phyloP scores from a whole-genome alignment of 2,329 filamentous ascomycete species.

The Dichotomopilus funicola region DNA sequence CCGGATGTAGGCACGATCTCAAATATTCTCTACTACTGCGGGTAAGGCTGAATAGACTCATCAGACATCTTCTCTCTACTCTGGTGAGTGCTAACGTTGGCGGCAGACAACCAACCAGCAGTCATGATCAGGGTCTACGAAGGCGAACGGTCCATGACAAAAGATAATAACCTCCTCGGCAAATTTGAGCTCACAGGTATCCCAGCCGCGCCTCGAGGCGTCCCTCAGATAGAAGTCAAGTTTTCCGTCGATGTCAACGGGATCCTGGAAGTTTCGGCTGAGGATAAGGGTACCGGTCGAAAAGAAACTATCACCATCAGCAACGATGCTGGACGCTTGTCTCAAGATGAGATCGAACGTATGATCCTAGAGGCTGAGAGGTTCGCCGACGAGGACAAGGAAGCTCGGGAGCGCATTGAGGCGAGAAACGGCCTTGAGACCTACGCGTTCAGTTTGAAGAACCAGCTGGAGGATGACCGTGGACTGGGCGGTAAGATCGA shows the following conservation, averaged over 20 bases:
- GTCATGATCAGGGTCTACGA: constrained; percentile 94
- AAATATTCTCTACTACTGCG: constrained; percentile 94
- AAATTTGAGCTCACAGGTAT: constrained; percentile 98
- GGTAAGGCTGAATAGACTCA: constrained; percentile 29
- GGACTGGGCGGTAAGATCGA: constrained; percentile 89
- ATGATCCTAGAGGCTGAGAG: constrained; percentile 98
- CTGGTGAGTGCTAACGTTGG: not conserved
- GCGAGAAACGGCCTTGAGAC: constrained; percentile 95
- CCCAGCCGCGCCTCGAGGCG: constrained; percentile 87
- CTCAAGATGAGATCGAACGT: constrained; percentile 92
- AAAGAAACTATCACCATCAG: constrained; percentile 94
- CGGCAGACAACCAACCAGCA: constrained; percentile 75
- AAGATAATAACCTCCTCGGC: constrained; percentile 95
- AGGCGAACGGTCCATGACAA: constrained; percentile 88
- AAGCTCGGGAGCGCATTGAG: constrained; percentile 90
- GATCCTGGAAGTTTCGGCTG: constrained; percentile 92
- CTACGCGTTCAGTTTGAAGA: constrained; percentile 97
- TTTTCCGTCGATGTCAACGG: constrained; percentile 98
- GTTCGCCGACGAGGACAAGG: constrained; percentile 98
- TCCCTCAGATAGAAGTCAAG: constrained; percentile 96
- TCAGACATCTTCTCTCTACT: too few relatives aligned
- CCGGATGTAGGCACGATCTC: constrained; percentile 62
- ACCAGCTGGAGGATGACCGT: constrained; percentile 92
- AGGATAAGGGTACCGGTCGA: constrained; percentile 98
- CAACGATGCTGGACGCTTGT: constrained; percentile 96